A percentile compares a stretch with the other conserved stretches of the same genome.
Evolutionary conservation across 371 early-diverging fungal genomes (phyloP).

Genomic region (Mucor irregularis): DNA sequence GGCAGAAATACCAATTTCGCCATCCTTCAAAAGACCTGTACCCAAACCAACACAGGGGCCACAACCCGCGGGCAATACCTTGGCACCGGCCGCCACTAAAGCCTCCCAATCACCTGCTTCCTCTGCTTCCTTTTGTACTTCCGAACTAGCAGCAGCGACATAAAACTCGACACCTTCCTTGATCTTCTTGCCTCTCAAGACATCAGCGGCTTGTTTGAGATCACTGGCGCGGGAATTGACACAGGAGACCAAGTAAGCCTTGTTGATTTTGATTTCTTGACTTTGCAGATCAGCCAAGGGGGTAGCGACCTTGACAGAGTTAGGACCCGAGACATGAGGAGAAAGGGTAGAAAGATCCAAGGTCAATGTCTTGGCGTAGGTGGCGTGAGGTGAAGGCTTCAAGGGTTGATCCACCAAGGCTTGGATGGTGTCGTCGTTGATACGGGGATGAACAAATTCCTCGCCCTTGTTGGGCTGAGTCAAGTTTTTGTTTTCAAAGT

Average conservation of each 20-base stretch:
- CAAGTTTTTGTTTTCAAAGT: conserved; percentile 55
- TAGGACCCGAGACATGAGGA: conserved; percentile 93
- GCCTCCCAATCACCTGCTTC: conserved; percentile 85
- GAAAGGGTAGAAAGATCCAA: conserved; percentile 86
- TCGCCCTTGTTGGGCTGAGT: conserved; percentile 36
- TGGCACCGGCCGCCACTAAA: conserved; percentile 89
- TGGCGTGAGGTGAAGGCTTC: conserved; percentile 64
- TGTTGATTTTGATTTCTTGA: conserved; percentile 78
- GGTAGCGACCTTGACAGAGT: conserved; percentile 89
- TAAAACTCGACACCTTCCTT: conserved; percentile 92
- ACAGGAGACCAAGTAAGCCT: conserved; percentile 96
- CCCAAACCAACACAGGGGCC: conserved; percentile 97
- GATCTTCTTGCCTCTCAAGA: conserved; percentile 74
- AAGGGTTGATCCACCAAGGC: conserved; percentile 54
- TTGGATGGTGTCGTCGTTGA: conserved; percentile 69
- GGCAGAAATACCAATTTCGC: conserved; percentile 94
- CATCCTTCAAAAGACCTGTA: conserved; percentile 86
- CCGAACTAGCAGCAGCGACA: conserved; percentile 90
- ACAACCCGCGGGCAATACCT: conserved; percentile 89
- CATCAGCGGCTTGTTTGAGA: conserved; percentile 85
- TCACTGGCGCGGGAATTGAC: conserved; percentile 90
- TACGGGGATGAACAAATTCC: conserved; percentile 66
- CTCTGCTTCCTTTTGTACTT: conserved; percentile 87
- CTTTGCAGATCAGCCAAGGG: conserved; percentile 74
- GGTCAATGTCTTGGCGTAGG: conserved; percentile 82